Percentiles rank a stretch among this genome's conserved stretches.
These are phyloP conservation scores for Fraxinus dipetala DNA, from an alignment of 305 asterid species.

Conservation along the genomic window DNA sequence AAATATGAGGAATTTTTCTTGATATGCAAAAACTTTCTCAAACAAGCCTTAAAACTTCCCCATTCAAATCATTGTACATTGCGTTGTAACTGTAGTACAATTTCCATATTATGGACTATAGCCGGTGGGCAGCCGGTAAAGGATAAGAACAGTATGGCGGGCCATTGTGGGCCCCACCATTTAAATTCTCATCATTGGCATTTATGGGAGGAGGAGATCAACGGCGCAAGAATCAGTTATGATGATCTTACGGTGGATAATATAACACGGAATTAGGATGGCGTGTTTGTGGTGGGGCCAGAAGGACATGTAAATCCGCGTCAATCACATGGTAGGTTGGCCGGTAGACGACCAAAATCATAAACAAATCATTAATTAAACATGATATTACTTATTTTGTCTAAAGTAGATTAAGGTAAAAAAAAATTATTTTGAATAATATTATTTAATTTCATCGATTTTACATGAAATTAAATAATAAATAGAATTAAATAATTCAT, in stretches of 20 bases:
- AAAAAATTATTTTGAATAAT: no score
- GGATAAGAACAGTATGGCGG: constrained; percentile 30
- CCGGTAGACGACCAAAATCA: constrained; percentile 25
- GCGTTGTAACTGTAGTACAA: constrained; percentile 4
- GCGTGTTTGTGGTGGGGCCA: constrained; percentile 34
- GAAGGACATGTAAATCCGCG: constrained; percentile 23
- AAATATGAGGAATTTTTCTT: neutral
- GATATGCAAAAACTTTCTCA: neutral
- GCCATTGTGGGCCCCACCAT: constrained; percentile 28
- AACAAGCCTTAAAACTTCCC: constrained; percentile 25
- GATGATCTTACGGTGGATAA: constrained; percentile 31
- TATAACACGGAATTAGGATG: constrained; percentile 18
- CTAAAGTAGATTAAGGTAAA: neutral
- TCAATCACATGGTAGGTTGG: constrained; percentile 34
- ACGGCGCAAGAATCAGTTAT: constrained; percentile 11
- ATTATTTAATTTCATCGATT: no score
- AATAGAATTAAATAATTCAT: no score
- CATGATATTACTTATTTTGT: neutral
- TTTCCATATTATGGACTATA: neutral
- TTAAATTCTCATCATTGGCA: constrained; percentile 33
- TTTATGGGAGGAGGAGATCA: neutral
- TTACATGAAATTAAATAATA: no score
- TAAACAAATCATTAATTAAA: neutral
- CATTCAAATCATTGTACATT: constrained; percentile 19
- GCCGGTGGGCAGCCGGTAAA: constrained; percentile 31